A percentile compares a stretch with the other conserved stretches of the same genome.
These are phyloP conservation scores for Hypericum perforatum DNA, from an alignment of 345 rosid genomes.

Conservation along the genomic window DNA sequence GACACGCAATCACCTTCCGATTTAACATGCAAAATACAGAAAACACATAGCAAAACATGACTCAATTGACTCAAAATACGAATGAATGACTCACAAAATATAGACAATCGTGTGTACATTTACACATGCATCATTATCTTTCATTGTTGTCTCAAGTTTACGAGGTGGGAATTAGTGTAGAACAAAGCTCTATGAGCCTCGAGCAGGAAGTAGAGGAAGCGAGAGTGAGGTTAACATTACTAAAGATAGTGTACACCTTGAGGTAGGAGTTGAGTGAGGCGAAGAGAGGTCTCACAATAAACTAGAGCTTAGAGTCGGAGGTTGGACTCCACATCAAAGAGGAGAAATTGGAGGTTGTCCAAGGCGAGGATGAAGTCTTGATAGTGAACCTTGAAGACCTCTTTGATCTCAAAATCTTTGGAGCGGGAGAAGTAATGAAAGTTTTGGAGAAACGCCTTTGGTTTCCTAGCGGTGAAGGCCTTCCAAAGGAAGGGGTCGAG, in stretches of 20 bases:
- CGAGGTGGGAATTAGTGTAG: constrained; percentile 61
- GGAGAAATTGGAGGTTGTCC: no score
- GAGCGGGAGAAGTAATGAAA: constrained; percentile 84
- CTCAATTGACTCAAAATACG: no score
- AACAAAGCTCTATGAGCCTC: constrained; percentile 66
- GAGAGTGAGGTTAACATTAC: constrained; percentile 64
- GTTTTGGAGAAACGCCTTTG: constrained; percentile 74
- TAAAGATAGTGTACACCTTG: constrained; percentile 58
- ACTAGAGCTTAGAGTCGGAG: constrained; percentile 77
- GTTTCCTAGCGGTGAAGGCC: constrained; percentile 68
- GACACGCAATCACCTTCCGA: no score
- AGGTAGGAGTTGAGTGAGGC: constrained; percentile 60
- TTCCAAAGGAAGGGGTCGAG: constrained; percentile 82
- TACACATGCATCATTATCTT: no score
- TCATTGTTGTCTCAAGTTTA: no score
- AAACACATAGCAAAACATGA: no score
- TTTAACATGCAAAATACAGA: no score
- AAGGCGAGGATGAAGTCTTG: no score
- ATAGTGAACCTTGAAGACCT: no score
- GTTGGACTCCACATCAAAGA: constrained; percentile 77
- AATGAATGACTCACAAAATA: no score
- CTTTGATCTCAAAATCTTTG: no score
- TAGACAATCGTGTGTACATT: no score
- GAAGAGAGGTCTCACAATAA: constrained; percentile 73
- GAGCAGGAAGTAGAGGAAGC: constrained; percentile 40